Evolutionary conservation across 176 grass and related monocot genomes (phyloP), one percentile per base, ranked within the genome.

Genomic region (Chrysopogon serrulatus): DNA sequence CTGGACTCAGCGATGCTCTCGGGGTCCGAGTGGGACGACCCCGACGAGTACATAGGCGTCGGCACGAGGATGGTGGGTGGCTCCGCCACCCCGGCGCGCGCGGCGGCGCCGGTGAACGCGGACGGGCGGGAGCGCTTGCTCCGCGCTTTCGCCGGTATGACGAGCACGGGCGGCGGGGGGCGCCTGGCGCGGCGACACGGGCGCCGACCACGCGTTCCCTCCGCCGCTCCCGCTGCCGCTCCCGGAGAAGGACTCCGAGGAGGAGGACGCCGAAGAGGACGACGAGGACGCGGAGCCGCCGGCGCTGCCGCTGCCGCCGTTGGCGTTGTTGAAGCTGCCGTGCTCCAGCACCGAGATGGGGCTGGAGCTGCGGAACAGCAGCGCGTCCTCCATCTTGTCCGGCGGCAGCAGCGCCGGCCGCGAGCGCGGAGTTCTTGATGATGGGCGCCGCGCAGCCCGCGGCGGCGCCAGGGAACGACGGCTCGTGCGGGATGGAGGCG

Each of bases 321-420:
- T 75, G 5, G 21, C 42, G 74, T 71, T 87, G 66, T 71, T 87
- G 66, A 84, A 88, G 68, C 83, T 71, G 87, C 26, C 83, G 54
- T 88, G 82, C 85, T 89, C 96, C 54, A 99, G 91, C 30, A 94
- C 93, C 32, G 96, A 99, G 27, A 89, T 91, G 11, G 96, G 96
- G 85, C 96, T 98, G 57, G 87, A 90, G 81, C 87, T 93, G 35
- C 93, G 90, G 80, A 98, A 95, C 62, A 94, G 70, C 13, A 94
- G 70, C 10, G 72, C 80, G 30, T 83, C 87, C 79, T 86, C 63
- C 33, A 74, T 23, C 66, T 86, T 85, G 42, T 86, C 77, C 17
- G 84, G 82, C 85, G 83, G 81, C 65, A 84, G 64, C 79, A 80
- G 48, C 32, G 16, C 69, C 72, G 72, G 88, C 79, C 26, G 65